Percentiles rank a stretch among this genome's conserved stretches.
Conservation (phyloP, 2,329 filamentous ascomycete genomes). For the Phyllachora maydis region DNA sequence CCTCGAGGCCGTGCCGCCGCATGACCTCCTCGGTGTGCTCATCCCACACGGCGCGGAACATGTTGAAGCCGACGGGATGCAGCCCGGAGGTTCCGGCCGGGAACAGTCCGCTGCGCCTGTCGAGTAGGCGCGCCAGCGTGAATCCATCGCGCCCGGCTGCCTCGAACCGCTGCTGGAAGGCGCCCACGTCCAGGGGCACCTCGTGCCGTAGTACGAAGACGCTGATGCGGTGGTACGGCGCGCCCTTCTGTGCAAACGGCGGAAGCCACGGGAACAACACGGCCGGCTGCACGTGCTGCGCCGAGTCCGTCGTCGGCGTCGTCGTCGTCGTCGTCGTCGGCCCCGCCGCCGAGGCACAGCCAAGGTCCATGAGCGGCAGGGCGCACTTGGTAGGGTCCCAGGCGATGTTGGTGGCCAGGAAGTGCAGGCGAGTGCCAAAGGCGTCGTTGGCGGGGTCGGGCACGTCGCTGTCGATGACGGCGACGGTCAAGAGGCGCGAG, state of each 20-base stretch:
- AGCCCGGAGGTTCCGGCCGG: too few species aligned
- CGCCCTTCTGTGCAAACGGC: constrained; percentile 73
- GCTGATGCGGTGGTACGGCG: constrained; percentile 74
- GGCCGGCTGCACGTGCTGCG: too few species aligned
- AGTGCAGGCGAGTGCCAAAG: constrained; percentile 73
- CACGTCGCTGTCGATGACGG: constrained; percentile 78
- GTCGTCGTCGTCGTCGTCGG: constrained; percentile 17
- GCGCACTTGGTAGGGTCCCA: constrained; percentile 30
- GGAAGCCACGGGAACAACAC: constrained; percentile 84
- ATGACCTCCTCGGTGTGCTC: constrained; percentile 75
- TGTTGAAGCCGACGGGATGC: constrained; percentile 56
- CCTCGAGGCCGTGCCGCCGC: constrained; percentile 53
- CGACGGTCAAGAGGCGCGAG: constrained; percentile 63
- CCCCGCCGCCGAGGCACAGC: constrained; percentile 18
- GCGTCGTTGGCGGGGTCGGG: constrained; percentile 55
- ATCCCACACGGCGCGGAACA: constrained; percentile 86
- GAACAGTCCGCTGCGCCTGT: too few species aligned
- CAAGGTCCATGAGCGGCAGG: constrained; percentile 43
- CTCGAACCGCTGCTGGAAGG: constrained; percentile 30
- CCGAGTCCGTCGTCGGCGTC: too few species aligned
- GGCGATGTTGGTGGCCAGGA: constrained; percentile 49
- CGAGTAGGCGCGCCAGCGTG: constrained; percentile 52
- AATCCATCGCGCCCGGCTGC: constrained; percentile 43
- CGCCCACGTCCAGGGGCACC: constrained; percentile 35
- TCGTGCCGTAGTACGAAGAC: constrained; percentile 71